These are phyloP conservation scores for Penicillium brasilianum DNA, from an alignment of 2,329 filamentous ascomycete species.

Conservation along the genomic window DNA sequence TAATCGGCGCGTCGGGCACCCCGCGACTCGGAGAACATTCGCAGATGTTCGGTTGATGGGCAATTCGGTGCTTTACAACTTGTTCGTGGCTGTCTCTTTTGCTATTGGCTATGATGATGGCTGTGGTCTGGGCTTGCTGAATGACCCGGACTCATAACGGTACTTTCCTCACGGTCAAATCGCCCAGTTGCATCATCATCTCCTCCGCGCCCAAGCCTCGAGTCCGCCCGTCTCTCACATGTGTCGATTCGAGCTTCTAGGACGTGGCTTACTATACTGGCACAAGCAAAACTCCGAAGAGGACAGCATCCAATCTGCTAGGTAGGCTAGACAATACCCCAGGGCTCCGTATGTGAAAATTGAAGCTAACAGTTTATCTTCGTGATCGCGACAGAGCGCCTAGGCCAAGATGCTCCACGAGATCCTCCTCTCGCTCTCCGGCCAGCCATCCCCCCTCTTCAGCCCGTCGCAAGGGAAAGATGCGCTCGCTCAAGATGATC, in stretches of 20 bases:
- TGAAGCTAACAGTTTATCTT: not conserved
- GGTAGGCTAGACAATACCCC: constrained; percentile 26
- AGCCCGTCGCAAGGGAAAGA: constrained; percentile 56
- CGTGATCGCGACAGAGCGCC: constrained; percentile 22
- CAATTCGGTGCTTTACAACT: not conserved
- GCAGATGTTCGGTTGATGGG: constrained; percentile 4
- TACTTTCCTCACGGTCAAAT: not conserved
- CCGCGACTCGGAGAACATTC: constrained; percentile 15
- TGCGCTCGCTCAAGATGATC: constrained; percentile 56
- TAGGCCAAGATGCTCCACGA: constrained; percentile 84
- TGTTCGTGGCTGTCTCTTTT: not conserved
- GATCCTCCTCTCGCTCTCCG: constrained; percentile 93
- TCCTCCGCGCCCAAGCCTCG: not conserved
- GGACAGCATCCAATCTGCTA: constrained; percentile 32
- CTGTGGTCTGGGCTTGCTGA: not conserved
- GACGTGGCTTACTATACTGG: constrained; percentile 50
- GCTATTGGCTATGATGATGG: not conserved
- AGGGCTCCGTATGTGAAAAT: not conserved
- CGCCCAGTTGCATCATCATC: constrained; percentile 2
- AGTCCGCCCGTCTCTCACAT: constrained; percentile 36
- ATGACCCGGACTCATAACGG: not conserved
- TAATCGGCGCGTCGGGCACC: constrained; percentile 23
- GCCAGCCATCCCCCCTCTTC: constrained; percentile 89
- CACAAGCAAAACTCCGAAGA: constrained; percentile 39
- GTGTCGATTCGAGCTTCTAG: constrained; percentile 55